phyloP scores from a whole-genome alignment of 1,284 basidiomycete genomes.

The Papiliotrema nemorosa region DNA sequence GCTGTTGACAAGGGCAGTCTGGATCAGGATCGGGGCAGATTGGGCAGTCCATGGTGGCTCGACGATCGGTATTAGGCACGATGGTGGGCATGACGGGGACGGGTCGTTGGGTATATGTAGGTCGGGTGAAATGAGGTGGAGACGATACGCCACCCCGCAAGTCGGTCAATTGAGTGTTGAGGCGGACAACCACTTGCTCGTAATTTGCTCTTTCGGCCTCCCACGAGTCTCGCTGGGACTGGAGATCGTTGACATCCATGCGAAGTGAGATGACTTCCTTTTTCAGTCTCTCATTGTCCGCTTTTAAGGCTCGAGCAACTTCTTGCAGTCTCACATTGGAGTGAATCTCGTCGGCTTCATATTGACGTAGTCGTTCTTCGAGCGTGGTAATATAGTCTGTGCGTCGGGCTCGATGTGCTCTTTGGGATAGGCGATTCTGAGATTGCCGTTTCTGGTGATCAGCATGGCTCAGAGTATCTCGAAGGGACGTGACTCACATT shows the following conservation, averaged over 20 bases:
- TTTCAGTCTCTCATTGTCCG: constrained; percentile 62
- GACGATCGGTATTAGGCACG: background rate
- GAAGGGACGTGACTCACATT: constrained; percentile 23
- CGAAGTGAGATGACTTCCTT: constrained; percentile 57
- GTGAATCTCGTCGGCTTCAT: constrained; percentile 86
- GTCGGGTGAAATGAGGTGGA: constrained; percentile 1
- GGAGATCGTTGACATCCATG: constrained; percentile 60
- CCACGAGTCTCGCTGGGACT: constrained; percentile 52
- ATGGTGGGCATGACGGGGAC: constrained; percentile 1
- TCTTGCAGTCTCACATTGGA: constrained; percentile 81
- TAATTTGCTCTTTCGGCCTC: constrained; percentile 15
- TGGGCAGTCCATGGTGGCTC: constrained; percentile 30
- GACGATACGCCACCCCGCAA: background rate
- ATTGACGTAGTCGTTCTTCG: constrained; percentile 77
- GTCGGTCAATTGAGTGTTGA: background rate
- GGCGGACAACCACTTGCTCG: constrained; percentile 4
- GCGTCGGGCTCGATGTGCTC: constrained; percentile 85
- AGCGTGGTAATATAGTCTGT: constrained; percentile 86
- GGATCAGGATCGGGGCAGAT: constrained; percentile 48
- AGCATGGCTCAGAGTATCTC: background rate
- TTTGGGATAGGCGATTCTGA: constrained; percentile 71
- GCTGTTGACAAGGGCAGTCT: constrained; percentile 45
- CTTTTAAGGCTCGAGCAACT: constrained; percentile 79
- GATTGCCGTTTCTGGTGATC: constrained; percentile 33
- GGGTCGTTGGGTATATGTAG: background rate